Percentiles rank a stretch among this genome's conserved stretches.
Evolutionary conservation across 1,284 basidiomycete species (phyloP).

Genomic region (Xerocomus amazonicus): DNA sequence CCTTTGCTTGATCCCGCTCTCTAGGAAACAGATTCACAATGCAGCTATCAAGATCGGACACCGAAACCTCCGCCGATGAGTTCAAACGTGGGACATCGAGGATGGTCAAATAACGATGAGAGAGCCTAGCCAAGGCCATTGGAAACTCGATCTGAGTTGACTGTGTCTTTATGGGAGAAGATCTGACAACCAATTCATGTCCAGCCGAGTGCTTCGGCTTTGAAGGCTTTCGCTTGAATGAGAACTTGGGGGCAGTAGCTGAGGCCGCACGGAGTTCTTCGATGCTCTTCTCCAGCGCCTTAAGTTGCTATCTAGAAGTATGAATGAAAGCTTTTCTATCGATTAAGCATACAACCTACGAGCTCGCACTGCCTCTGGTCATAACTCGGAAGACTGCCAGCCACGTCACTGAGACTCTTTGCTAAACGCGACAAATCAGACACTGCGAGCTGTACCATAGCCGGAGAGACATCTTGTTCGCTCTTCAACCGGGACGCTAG

Average conservation of each 20-base stretch:
- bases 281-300: conserved; percentile 50
- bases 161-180: conserved; percentile 10
- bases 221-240: conserved; percentile 61
- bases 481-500: conserved; percentile 23
- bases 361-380: conserved; percentile 69
- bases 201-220: conserved; percentile 21
- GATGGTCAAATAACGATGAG: conserved; percentile 40
- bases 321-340: conserved; percentile 8
- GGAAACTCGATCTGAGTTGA: conserved; percentile 30
- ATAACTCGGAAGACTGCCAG: conserved; percentile 62
- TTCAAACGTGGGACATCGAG: conserved; percentile 30
- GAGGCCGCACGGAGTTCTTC: conserved; percentile 46
- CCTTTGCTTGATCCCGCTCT: conserved; percentile 6
- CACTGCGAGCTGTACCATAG: conserved; percentile 38
- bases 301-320: conserved; percentile 49
- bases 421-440: conserved; percentile 49
- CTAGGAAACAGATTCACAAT: conserved; percentile 58
- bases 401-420: conserved; percentile 59
- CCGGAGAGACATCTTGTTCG: conserved; percentile 8
- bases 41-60: conserved; percentile 59
- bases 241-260: conserved; percentile 58
- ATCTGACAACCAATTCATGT: conserved; percentile 3
- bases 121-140: conserved; percentile 40
- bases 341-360: conserved; percentile 40
- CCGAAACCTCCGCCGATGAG: conserved; percentile 44